Conservation (phyloP, 2,329 filamentous ascomycete genomes). For the Xylariaceae sp. region DNA sequence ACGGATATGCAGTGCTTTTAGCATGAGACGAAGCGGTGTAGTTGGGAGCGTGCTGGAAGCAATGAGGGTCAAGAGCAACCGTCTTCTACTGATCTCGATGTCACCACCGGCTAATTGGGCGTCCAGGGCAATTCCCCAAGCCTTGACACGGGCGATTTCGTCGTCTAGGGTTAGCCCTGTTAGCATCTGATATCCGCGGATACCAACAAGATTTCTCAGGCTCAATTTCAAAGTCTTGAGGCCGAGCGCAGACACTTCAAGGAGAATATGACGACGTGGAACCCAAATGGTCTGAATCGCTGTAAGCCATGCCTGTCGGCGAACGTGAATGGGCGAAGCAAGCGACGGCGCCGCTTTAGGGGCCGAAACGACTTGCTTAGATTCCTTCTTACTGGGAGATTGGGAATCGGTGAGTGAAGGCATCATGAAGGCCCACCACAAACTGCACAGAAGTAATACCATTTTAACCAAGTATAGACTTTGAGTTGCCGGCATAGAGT, state of each 20-base stretch:
- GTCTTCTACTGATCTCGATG: conserved; percentile 79
- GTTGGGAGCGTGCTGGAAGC: conserved; percentile 82
- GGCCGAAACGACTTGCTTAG: conserved; percentile 34
- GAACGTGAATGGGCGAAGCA: conserved; percentile 76
- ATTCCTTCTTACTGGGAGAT: conserved; percentile 44
- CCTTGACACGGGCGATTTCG: conserved; percentile 79
- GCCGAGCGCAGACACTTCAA: conserved; percentile 75
- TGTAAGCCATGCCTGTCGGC: conserved; percentile 86
- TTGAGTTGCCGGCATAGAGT: conserved; percentile 41
- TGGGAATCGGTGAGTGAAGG: conserved; percentile 52
- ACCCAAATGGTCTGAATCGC: conserved; percentile 91
- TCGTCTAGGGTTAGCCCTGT: conserved; percentile 79
- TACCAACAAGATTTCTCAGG: conserved; percentile 69
- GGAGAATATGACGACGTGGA: conserved; percentile 76
- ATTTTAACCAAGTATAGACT: conserved; percentile 49
- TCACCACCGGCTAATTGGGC: conserved; percentile 89
- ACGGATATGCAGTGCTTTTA: conserved; percentile 88
- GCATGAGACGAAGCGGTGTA: conserved; percentile 77
- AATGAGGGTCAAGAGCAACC: conserved; percentile 77
- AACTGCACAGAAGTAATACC: conserved; percentile 45
- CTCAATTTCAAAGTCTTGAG: conserved; percentile 80
- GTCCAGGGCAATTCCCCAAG: conserved; percentile 89
- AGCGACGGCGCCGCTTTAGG: conserved; percentile 60
- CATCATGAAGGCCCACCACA: conserved; percentile 48
- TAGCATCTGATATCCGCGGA: conserved; percentile 68